A percentile compares a stretch with the other conserved stretches of the same genome.
Evolutionary conservation across 495 filamentous ascomycete genomes (phyloP).

Genomic region (Hypoxylon rickii): DNA sequence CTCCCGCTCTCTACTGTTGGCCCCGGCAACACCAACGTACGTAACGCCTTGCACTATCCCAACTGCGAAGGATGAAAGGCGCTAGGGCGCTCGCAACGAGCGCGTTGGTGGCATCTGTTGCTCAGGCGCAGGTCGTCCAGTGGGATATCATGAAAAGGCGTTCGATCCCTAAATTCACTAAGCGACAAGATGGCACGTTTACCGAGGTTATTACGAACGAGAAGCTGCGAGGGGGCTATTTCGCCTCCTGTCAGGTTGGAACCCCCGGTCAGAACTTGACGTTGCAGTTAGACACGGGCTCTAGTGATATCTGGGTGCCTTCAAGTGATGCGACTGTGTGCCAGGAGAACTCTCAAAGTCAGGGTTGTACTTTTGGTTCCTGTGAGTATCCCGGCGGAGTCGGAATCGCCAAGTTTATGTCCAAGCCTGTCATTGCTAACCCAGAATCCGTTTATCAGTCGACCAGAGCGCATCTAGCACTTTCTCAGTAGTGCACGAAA

Average conservation of each 20-base stretch:
- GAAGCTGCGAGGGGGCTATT: constrained; percentile 61
- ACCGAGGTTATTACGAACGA: constrained; percentile 50
- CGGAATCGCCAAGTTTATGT: background rate
- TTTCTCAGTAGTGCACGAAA: constrained; percentile 63
- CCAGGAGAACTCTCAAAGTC: constrained; percentile 19
- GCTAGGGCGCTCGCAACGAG: constrained; percentile 32
- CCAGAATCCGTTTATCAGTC: constrained; percentile 47
- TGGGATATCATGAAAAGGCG: constrained; percentile 46
- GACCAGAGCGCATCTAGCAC: constrained; percentile 66
- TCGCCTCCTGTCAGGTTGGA: constrained; percentile 69
- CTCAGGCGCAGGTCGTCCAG: constrained; percentile 46
- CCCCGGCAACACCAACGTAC: background rate
- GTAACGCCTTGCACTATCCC: background rate
- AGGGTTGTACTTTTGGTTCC: constrained; percentile 51
- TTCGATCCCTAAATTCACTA: constrained; percentile 29
- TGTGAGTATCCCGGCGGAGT: constrained; percentile 43
- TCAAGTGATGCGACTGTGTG: constrained; percentile 65
- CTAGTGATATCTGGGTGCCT: constrained; percentile 90
- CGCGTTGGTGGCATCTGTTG: constrained; percentile 38
- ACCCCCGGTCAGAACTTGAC: constrained; percentile 69
- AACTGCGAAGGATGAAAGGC: constrained; percentile 24
- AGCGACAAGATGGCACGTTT: constrained; percentile 40
- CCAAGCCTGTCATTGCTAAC: constrained; percentile 1
- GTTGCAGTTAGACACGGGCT: constrained; percentile 80
- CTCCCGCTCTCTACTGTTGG: background rate